Base-by-base conservation (phyloP, 805 yeast species). In the Yarrowia sp. region DNA sequence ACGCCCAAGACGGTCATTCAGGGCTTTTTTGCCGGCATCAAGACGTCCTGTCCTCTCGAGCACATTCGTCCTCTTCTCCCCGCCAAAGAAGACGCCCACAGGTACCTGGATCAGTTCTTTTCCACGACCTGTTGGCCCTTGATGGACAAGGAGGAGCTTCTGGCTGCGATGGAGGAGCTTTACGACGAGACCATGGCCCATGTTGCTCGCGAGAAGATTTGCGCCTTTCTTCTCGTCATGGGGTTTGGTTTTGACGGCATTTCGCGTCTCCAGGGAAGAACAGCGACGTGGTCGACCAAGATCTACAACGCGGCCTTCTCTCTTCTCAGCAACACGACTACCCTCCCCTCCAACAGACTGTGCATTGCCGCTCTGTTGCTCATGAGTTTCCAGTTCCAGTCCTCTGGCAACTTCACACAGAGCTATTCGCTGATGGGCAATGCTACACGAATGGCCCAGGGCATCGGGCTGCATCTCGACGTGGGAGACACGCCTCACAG, bases 391-490 rank as follows among this genome's bases (percentile, higher is more conserved):
- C 55, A 47, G 29, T 47, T 47, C 38, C 55, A 47, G 55, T 47
- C 55, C 1, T 47, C 55, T 1, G 55, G 55, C 13, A 47, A 47
- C 19, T 47, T 47, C 29, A 47, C 55, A 4, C 55, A 47, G 55
- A 21, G 29, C 2, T 47, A 47, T 9, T 47, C 55, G 4, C 38
- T 47, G 8, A 47, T 47, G 55, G 55, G 55, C 14, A 47, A 31
- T n/a, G 55, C 55, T 3, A 47, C 55, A n/a, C 55, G 55, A 8
- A 47, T 47, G 55, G 55, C 55, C 9, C 55, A 47, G 14, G 55
- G 38, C 1, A 47, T 47, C 9, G 55, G 55, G 3, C 19, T 47
- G 25, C 55, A 47, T 32, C n/a, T 47, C 19, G 55, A 47, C 25
- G 55, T 47, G 2, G 55, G 55, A 1, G 55, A 47, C 19, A 47